These are phyloP conservation scores for Melampsora abietis-canadensis DNA, from an alignment of 1,284 basidiomycete genomes.

Conservation along the genomic window DNA sequence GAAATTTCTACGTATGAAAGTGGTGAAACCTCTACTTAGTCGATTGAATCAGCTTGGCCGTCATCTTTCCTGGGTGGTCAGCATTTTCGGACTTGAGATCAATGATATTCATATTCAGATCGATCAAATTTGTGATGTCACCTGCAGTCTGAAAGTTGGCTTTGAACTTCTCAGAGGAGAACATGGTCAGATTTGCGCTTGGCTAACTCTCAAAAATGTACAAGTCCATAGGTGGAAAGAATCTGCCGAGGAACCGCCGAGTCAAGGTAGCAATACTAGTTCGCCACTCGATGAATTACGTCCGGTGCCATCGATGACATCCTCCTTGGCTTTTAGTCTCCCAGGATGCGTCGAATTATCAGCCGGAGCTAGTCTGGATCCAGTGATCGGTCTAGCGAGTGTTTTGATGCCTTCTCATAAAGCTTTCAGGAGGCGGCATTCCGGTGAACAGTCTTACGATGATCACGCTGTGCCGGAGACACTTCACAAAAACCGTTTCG, in stretches of 20 bases:
- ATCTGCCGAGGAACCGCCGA: background rate
- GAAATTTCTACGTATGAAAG: slow-evolving; percentile 24
- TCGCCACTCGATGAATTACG: background rate
- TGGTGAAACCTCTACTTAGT: slow-evolving; percentile 27
- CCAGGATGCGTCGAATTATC: slow-evolving; percentile 34
- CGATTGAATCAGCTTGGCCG: slow-evolving; percentile 35
- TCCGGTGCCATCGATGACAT: background rate
- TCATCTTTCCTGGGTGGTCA: slow-evolving; percentile 36
- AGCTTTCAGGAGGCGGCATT: background rate
- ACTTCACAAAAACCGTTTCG: slow-evolving; percentile 22
- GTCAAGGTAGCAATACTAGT: slow-evolving; percentile 1
- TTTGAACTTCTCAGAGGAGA: slow-evolving; percentile 37
- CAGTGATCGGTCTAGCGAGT: slow-evolving; percentile 37
- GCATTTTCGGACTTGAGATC: slow-evolving; percentile 36
- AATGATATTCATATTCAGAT: slow-evolving; percentile 26
- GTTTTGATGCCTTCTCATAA: slow-evolving; percentile 19
- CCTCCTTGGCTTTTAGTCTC: slow-evolving; percentile 24
- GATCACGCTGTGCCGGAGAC: background rate
- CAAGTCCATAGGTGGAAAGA: slow-evolving; percentile 12
- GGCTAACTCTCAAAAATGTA: slow-evolving; percentile 32
- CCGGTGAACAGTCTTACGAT: background rate
- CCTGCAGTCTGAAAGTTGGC: slow-evolving; percentile 30
- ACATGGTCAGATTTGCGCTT: slow-evolving; percentile 29
- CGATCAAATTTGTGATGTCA: slow-evolving; percentile 25
- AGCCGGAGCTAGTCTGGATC: slow-evolving; percentile 31